These are phyloP conservation scores for Vaccinium myrtillus DNA, from an alignment of 148 eudicot species.

Conservation along the genomic window DNA sequence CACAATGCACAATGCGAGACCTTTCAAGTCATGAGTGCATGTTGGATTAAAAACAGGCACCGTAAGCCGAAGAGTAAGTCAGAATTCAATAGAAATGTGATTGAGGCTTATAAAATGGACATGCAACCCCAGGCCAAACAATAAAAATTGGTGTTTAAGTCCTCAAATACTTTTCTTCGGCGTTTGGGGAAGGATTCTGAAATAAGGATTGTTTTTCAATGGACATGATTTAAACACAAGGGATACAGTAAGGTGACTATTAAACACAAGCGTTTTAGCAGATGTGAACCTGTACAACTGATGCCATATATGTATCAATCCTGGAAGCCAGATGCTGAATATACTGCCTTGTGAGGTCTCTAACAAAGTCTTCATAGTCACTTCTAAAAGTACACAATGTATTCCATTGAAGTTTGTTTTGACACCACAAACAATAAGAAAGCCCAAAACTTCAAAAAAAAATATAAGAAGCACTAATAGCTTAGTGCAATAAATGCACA, in stretches of 20 bases:
- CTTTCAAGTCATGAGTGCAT: background rate
- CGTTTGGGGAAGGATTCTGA: background rate
- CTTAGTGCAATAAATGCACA: constrained; percentile 21
- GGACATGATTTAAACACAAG: background rate
- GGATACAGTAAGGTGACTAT: background rate
- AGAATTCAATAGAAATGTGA: background rate
- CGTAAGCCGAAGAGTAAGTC: background rate
- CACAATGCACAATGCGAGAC: background rate
- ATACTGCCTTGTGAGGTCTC: constrained; percentile 66
- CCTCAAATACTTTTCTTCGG: background rate
- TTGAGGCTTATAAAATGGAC: background rate
- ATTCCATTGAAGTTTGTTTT: constrained; percentile 1
- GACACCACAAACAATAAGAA: background rate
- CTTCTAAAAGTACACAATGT: constrained; percentile 45
- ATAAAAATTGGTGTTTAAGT: background rate
- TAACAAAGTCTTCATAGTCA: constrained; percentile 93
- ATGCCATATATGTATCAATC: constrained; percentile 78
- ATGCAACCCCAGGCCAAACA: background rate
- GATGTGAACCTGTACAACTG: constrained; percentile 71
- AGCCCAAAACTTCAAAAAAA: background rate
- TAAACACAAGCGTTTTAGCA: background rate
- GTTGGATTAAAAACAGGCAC: background rate
- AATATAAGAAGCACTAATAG: constrained; percentile 10
- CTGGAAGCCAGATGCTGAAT: constrained; percentile 66
- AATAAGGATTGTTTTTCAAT: background rate